Evolutionary conservation across 768 basidiomycete genomes (phyloP), one percentile per base, ranked within the genome.

Genomic region (Phylloporus arenicola): DNA sequence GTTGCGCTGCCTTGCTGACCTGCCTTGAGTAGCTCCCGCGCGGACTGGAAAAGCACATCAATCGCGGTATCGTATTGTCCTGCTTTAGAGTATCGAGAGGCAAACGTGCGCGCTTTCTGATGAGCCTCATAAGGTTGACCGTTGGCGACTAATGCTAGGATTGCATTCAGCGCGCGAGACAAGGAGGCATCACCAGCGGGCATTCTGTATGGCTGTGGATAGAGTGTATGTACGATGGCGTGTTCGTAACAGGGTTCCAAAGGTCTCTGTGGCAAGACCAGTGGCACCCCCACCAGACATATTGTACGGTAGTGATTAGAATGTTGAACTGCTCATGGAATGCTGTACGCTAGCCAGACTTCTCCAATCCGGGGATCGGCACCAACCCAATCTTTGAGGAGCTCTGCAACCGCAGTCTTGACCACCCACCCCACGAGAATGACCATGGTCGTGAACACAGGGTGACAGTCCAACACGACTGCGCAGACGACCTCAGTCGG

Each of bases 41-140:
- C 85, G 39, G 84, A 86, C 61, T 92, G 88, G 70, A 96, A 97
- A 44, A 97, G 81, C 5, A 98, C 88, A 67, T 94, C 87, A 68
- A 92, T 88, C 16, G 96, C 94, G 13, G 84, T 84, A 62, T 86
- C 84, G 62, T 86, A 84, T 57, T 94, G 86, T 3, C 74, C 75
- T 3, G 88, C 80, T 72, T 92, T 92, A 45, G 77, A 74, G 65
- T 91, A 91, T 59, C 94, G 79, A 4, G 93, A 84, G 5, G 92
- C 92, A 57, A 95, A 96, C 16, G 94, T 97, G 24, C 95, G 82
- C 10, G 93, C 92, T 70, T 97, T 97, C 68, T 97, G 94, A 60
- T 97, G 95, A 0, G 94, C 94, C 54, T 93, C 91, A 67, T 96
- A 96, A 13, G 78, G 68, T 31, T 92, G 90, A 10, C 84, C 80